Base-by-base conservation (phyloP, 2,329 filamentous ascomycete species). In the Exophiala sideris region DNA sequence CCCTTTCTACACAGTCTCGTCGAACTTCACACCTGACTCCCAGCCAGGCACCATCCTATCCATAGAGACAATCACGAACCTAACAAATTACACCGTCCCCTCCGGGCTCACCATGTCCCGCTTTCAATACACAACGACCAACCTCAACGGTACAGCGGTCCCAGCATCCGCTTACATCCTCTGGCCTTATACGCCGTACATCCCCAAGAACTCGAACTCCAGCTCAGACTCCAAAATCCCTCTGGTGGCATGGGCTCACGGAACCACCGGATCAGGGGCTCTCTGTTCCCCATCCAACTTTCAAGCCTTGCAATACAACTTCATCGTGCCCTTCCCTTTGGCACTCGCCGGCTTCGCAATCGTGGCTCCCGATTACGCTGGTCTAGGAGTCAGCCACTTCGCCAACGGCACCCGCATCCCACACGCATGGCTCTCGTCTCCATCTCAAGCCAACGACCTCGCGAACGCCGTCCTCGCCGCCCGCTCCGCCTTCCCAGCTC, bases 111-210 rank as follows among this genome's bases (percentile, higher is more conserved):
- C 75, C 2, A 62, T 81, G 40, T 80, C 76, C 1, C 73, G 78
- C 11, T 71, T 81, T 56, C 57, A 79, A 2, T 81, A 77, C 65
- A 73, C 73, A 16, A 75, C 76, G 0, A 69, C 67, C 16, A 72
- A 70, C n/a, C 56, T 73, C 18, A 77, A 79, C 52, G 74, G 75
- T 2, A 73, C 71, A 1, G 54, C 69, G 0, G 63, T 80, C 1
- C 78, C 78, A 1, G 72, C 76, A 7, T 79, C 77, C 1, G 78
- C 71, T 1, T 79, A 71, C 61, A 65, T 81, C 10, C 70, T 81
- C 1, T 80, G 76, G 76, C 78, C 78, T 0, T 80, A 67, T 48
- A 52, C 64, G 2, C 64, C 71, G 24, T 41, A 47, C 46, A 44
- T 45, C n/a, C 35, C 52, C 6, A 39, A 56, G 34, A 54, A 47